Conservation (phyloP, 2,329 filamentous ascomycete species). For the Lachnellula cervina region DNA sequence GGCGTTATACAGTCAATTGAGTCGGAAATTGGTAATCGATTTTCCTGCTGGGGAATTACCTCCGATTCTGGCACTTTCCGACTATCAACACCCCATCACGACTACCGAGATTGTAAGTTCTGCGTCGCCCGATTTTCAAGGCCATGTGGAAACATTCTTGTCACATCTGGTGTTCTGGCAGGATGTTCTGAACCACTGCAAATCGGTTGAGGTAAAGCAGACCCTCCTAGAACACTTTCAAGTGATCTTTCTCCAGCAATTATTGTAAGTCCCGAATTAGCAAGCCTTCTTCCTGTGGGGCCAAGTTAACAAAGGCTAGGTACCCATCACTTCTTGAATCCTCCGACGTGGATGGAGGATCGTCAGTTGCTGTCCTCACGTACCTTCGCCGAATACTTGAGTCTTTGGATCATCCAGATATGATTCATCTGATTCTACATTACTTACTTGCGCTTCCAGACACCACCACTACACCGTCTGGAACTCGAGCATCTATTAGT, state of each 20-base stretch:
- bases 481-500: slow-evolving; percentile 50
- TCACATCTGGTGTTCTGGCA: slow-evolving; percentile 98
- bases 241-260: slow-evolving; percentile 89
- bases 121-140: slow-evolving; percentile 69
- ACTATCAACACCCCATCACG: slow-evolving; percentile 71
- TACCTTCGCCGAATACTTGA: slow-evolving; percentile 90
- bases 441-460: slow-evolving; percentile 84
- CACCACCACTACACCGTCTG: slow-evolving; percentile 28
- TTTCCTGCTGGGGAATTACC: slow-evolving; percentile 71
- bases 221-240: slow-evolving; percentile 96
- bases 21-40: slow-evolving; percentile 75
- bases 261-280: slow-evolving; percentile 58
- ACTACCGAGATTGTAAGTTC: slow-evolving; percentile 69
- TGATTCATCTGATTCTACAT: slow-evolving; percentile 88
- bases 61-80: slow-evolving; percentile 80
- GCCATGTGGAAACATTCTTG: slow-evolving; percentile 88
- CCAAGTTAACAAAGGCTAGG: slow-evolving; percentile 41
- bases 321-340: slow-evolving; percentile 95
- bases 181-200: slow-evolving; percentile 93
- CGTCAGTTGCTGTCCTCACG: slow-evolving; percentile 90
- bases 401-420: slow-evolving; percentile 84
- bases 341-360: slow-evolving; percentile 93
- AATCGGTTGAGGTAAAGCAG: slow-evolving; percentile 84
- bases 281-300: background rate
- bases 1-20: slow-evolving; percentile 62